Base-by-base conservation (phyloP, 129 eudicot species). In the Artemisia tridentata region DNA sequence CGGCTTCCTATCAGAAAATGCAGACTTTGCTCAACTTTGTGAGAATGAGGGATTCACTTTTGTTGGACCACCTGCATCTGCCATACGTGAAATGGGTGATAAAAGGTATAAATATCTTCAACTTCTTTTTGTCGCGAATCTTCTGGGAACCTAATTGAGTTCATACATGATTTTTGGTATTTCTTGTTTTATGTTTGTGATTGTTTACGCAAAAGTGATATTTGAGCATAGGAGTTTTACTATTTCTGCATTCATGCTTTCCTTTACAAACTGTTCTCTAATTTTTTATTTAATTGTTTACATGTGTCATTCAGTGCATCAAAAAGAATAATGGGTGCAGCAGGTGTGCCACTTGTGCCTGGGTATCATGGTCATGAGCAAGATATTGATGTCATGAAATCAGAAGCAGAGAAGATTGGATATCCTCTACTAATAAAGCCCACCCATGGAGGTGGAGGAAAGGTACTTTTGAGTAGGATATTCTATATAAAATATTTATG, bases 371-470 rank as follows among this genome's bases (percentile, higher is more conserved):
- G 99, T 58, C 68, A 78, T 73, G 96, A 87, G 61, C 99, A 93
- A 81, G 96, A 93, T 90, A 77, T 89, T 84, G 80, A 90, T 69
- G 71, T 85, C 27, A 90, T 93, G 99, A 93, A 80, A 78, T 83
- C 77, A 54, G 95, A 93, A 88, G 99, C 99, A 65, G 99, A 90
- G 57, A 88, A 90, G 76, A 90, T 93, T 34, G 99, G 99, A 48
- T 93, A 93, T 83, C 99, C 99, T 68, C 55, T 93, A 72, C 71
- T 93, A 61, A 93, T 93, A 75, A 93, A 90, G 77, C 99, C 99
- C 48, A 93, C 99, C 38, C 99, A 93, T 81, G 99, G 99, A 78
- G 99, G 99, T 70, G 99, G 99, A 79, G 99, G 99, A 72, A 93
- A 93, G 97, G 99, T 93, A 70, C 56, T 52, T 49, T 31, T 11